Conservation (phyloP, 139 green algal species). For the Haematococcus sp. region DNA sequence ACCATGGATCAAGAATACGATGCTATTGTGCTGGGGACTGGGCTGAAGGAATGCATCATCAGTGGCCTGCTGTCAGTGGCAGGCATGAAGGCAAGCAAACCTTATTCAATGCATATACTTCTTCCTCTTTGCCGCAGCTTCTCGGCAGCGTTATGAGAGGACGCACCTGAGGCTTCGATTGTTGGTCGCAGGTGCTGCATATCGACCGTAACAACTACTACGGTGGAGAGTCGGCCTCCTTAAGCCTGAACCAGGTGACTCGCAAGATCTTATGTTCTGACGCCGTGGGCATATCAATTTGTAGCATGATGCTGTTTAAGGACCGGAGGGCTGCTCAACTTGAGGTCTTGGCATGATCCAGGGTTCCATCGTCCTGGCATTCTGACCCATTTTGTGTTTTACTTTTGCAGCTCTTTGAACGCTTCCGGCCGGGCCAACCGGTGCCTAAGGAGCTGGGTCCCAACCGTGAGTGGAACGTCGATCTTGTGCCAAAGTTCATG, state of each 20-base stretch:
- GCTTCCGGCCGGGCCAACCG: slow-evolving; percentile 76
- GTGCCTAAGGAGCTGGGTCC: slow-evolving; percentile 65
- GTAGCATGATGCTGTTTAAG: too few species aligned
- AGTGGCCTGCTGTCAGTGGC: slow-evolving; percentile 92
- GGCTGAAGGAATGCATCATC: slow-evolving; percentile 99
- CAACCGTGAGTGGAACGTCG: slow-evolving; percentile 95
- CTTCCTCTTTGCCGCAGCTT: background rate
- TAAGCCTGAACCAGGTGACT: slow-evolving; percentile 91
- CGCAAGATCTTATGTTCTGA: too few species aligned
- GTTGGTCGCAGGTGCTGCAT: slow-evolving; percentile 82
- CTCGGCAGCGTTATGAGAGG: too few species aligned
- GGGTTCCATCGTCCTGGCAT: too few species aligned
- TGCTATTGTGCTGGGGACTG: slow-evolving; percentile 96
- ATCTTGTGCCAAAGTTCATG: slow-evolving; percentile 99
- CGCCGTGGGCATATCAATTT: too few species aligned
- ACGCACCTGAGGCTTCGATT: background rate
- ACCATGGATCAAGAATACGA: slow-evolving; percentile 95
- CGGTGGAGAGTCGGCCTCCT: slow-evolving; percentile 89
- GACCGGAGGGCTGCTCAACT: too few species aligned
- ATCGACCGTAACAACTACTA: slow-evolving; percentile 99
- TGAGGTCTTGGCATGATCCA: too few species aligned
- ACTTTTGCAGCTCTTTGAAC: slow-evolving; percentile 82
- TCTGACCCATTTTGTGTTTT: too few species aligned
- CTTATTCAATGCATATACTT: background rate
- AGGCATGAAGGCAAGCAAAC: slow-evolving; percentile 20